phyloP scores from a whole-genome alignment of 2,329 filamentous ascomycete genomes.

The Sarocladium strictum region DNA sequence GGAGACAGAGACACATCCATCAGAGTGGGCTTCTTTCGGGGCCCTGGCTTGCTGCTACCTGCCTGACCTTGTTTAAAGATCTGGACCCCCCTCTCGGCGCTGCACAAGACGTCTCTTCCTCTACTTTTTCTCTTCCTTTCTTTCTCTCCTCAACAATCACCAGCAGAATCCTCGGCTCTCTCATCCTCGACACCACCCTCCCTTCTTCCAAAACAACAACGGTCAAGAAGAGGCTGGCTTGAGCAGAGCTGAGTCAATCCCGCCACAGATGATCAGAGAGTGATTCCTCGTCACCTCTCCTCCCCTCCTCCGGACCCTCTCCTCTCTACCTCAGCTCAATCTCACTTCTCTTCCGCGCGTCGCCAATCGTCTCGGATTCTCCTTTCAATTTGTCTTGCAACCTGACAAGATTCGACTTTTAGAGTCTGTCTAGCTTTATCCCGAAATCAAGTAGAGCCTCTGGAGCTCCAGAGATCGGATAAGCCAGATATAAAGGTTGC shows the following conservation, averaged over 20 bases:
- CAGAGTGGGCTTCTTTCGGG: conserved; percentile 1
- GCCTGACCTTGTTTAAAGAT: conserved; percentile 8
- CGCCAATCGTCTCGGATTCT: conserved; percentile 2
- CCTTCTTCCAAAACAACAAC: neutral
- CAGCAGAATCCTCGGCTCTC: neutral
- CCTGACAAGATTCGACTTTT: neutral
- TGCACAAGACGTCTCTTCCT: conserved; percentile 5
- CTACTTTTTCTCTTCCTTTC: conserved; percentile 9
- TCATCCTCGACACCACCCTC: conserved; percentile 5
- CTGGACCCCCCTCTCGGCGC: conserved; percentile 6
- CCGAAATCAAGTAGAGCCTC: neutral
- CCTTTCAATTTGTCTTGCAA: neutral
- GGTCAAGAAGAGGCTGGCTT: conserved; percentile 9
- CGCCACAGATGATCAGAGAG: conserved; percentile 8
- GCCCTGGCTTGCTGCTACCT: neutral
- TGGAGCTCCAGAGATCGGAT: neutral
- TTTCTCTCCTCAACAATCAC: conserved; percentile 1
- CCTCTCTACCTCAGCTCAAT: conserved; percentile 4
- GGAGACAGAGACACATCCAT: neutral
- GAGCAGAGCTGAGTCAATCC: neutral
- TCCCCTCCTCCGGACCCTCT: conserved; percentile 2
- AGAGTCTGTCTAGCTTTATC: neutral
- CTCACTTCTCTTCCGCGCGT: neutral
- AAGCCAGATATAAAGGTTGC: neutral
- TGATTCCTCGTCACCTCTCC: neutral